Evolutionary conservation across 1,139 yeast species (phyloP), one percentile per base, ranked within the genome.

Genomic region (Yamadazyma blattariae): DNA sequence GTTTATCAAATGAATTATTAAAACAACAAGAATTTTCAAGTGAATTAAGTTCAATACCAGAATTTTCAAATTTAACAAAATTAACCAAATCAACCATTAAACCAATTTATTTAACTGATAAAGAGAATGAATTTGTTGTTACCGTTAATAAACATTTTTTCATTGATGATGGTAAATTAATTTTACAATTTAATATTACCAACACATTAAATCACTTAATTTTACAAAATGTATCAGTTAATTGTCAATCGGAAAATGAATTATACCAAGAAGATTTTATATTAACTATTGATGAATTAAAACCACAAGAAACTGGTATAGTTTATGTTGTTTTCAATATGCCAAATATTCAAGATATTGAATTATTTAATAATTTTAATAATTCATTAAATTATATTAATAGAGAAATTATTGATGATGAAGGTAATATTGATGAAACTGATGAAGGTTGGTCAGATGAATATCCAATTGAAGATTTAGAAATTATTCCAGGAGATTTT

Each of bases 371-470:
- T 29, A 70, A 78, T 1, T 77, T 92, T 51, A 74, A 79, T 35
- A 86, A 85, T 57, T 76, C 79, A 12, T 70, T 92, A 42, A 75
- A 82, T 28, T 92, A 84, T 65, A 78, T 82, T 17, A 77, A 88
- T 38, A 84, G 83, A 60, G 97, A 90, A 57, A 70, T 86, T 45
- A 84, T 88, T 48, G 83, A 89, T 34, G 74, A 77, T 7, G 83
- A 89, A 17, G 82, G 83, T 24, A 81, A 87, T 38, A 64, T 72
- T 34, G 84, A 76, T 41, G 73, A 71, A 23, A 75, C 70, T 37
- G 96, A 87, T 38, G 95, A 85, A 51, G 97, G 96, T 3, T 88
- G 83, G 75, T 83, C 86, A 41, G 98, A 92, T 59, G 96, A 89
- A 61, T 92, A 90, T 62, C 94, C 84, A 56, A 77, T 92, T 46